Evolutionary conservation across 371 early-diverging fungal genomes (phyloP), one percentile per base, ranked within the genome.

Genomic region (Circinella umbellata): DNA sequence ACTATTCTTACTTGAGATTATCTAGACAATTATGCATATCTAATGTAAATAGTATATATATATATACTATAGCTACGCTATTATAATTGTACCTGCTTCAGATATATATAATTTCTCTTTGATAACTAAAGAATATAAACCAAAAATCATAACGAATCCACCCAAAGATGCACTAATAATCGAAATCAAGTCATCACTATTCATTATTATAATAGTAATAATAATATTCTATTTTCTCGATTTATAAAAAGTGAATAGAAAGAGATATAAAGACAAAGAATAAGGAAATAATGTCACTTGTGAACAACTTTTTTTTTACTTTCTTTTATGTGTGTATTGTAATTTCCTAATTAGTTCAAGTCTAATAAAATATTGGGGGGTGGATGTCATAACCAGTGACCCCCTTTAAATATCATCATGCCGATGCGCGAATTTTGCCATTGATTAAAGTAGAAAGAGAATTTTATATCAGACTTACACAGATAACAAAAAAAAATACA

Each of bases 81-180:
- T 10, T 1, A 76, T 85, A 80, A 84, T 88, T 80, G 81, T 81
- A 85, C 88, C 76, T 35, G 96, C 86, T 80, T 97, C 98, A 48
- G 93, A 91, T 63, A 98, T 75, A 75, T 89, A 95, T 35, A 96
- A 84, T 7, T 88, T 84, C 69, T 98, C 95, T 76, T 96, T 96
- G 64, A 94, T 81, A 68, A 92, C 80, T 57, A 95, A 80, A 10
- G 96, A 96, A 64, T 95, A 81, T 47, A 95, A 84, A 0, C 94
- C 93, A 68, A 92, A 94, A 39, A 89, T 37, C 34, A 92, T 76
- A 68, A 94, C 89, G 72, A 96, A 96, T 15, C 89, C 89, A 51
- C 95, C 95, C 15, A 92, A 64, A 11, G 90, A 55, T 8, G 76
- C 81, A n/a, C 36, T 35, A 66, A 59, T 78, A 74, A 63, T 79